Evolutionary conservation across 805 yeast species (phyloP), one percentile per base, ranked within the genome.

Genomic region (Metschnikowia peoriensis): DNA sequence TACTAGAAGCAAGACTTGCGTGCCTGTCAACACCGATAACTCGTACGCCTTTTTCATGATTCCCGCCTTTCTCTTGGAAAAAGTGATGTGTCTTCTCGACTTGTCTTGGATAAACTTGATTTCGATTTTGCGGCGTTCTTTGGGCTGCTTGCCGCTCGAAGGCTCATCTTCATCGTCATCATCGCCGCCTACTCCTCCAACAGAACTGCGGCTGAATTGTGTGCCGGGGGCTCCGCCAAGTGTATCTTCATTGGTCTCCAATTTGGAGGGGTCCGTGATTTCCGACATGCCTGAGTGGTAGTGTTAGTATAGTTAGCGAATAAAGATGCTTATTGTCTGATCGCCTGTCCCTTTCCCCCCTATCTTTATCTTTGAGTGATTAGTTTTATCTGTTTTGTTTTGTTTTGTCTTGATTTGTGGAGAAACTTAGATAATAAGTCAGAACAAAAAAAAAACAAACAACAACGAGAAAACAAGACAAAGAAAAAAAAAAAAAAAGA

Each of bases 41-140:
- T 94, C 99, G 73, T 93, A 94, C n/a, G 99, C 99, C 76, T 94
- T 94, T 76, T 94, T 94, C 99, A 94, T 94, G 66, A 94, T 93
- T 62, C 99, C 99, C 44, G 97, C 98, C 74, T 93, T 93, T 74
- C 99, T 88, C 76, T 94, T 94, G 49, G 97, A 90, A 66, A 94
- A 94, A 32, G 99, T 94, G 63, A 94, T 96, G 73, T 94, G 99
- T 66, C 99, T 89, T 70, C 99, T 85, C 17, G 97, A 89, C 75
- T 94, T 94, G 72, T 94, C 97, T 76, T 93, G 97, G 66, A 94
- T 94, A 67, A 94, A 94, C 77, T 90, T 89, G 70, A 94, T 94
- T 72, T 94, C 99, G 65, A 93, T 93, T 73, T 93, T 93, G 77
- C 99, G 76, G 66, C 86, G 73, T 64, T 82, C 86, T 66, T 83